Base-by-base conservation (phyloP, 192 early-diverging fungal genomes). In the Rhizoclosmatium globosum region DNA sequence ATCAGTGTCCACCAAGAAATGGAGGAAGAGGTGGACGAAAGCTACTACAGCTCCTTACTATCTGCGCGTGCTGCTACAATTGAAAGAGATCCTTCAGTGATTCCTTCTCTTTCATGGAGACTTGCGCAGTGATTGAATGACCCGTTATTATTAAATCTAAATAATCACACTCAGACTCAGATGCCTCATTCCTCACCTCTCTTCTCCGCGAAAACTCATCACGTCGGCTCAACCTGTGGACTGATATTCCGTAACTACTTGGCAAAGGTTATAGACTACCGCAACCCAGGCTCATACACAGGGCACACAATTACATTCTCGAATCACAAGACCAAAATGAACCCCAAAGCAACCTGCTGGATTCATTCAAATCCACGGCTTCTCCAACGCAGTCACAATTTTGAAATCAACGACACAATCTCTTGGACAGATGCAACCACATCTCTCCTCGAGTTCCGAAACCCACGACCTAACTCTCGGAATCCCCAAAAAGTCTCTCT, bases 351-450 rank as follows among this genome's bases (percentile, higher is more conserved):
- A 57, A 57, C 15, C 56, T 0, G 56, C 21, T n/a, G 56, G 56
- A 13, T 57, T 57, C 21, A n/a, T 57, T 13, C 13, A 57, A 57
- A 57, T 57, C 21, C 13, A 57, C 21, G 56, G 15, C 56, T 57
- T 57, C 21, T 13, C 15, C 21, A n/a, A n/a, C 15, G 56, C 56
- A 38, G 68, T 69, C 19, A 2, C 7, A 38, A 11, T 15, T 9
- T 69, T 73, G 77, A 78, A 58, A 43, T 78, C 13, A 39, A 47
- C 45, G 69, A 23, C 9, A 39, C 42, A 15, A 60, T 74, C 3
- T 53, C 43, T 38, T 78, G 77, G 77, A 65, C 45, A 23, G 44
- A 67, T n/a, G 77, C 69, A 60, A 78, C 77, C 13, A 13, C 41
- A 44, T 23, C 77, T 11, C 39, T 78, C 21, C 44, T 78, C 7